Evolutionary conservation across 805 yeast genomes (phyloP), one percentile per base, ranked within the genome.

Genomic region (Cyberlindnera saturnus): DNA sequence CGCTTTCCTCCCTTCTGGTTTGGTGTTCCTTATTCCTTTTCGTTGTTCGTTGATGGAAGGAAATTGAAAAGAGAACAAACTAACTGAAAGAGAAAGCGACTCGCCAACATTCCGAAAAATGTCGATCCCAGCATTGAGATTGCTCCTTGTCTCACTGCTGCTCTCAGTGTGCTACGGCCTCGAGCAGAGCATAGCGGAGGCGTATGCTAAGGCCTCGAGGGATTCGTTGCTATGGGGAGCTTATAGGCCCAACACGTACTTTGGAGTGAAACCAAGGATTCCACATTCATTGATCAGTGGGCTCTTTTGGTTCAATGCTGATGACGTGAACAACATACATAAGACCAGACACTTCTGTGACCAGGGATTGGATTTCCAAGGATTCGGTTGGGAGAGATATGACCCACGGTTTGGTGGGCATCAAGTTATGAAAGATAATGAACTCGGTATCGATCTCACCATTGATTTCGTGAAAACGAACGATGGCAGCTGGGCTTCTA

Each of bases 381-480:
- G 76, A 42, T 91, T 86, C 52, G 87, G 90, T 20, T 93, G 97
- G 96, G 71, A 76, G n/a, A 67, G 71, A 32, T 93, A 84, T 60
- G 98, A 93, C 59, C 89, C 96, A 5, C 73, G 98, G 49, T 39
- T 64, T 13, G 99, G 99, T 19, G 99, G 99, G 0, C 69, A 75
- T 47, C 91, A 93, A 57, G 67, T 75, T 2, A 79, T 93, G 26
- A 65, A 70, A 32, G 99, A 93, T 60, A 62, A 65, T 17, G 84
- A 75, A 30, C 75, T 79, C 47, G 77, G 78, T 42, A 62, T 89
- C 4, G 74, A 75, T 42, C 55, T 93, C 33, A 74, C 77, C 0
- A 78, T 86, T 6, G 86, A 83, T 47, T 86, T 89, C 61, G 84
- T 84, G 28, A 93, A 93, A 64, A 74, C 77, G 39, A 67, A 62